Evolutionary conservation across 139 green algal genomes (phyloP), one percentile per base, ranked within the genome.

Genomic region (Zygnema cylindricum): DNA sequence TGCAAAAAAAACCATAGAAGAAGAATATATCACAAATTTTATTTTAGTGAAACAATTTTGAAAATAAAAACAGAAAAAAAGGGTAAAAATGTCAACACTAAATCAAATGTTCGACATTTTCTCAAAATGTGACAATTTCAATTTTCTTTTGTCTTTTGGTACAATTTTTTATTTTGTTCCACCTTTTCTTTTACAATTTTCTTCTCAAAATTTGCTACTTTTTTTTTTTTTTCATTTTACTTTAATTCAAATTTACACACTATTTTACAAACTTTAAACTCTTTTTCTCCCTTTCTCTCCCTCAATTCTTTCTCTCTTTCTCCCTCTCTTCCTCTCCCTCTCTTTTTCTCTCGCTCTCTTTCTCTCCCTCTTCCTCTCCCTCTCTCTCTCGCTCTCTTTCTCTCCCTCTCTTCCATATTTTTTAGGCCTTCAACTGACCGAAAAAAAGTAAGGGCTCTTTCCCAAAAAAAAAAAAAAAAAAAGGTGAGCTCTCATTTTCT

Each of bases 161-260:
- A 78, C 86, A 40, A 90, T 77, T 54, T 33, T 38, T 23, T 78
- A 77, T n/a, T 54, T 78, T 23, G 83, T 90, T 78, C 81, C 82
- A 21, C 33, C 40, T 25, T 79, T 35, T 23, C 43, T 88, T 55
- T 38, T 89, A 41, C 32, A 36, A 21, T 38, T 90, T 76, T 77
- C 86, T 40, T 7, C 38, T 30, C 78, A 25, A 89, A 1, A 89
- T 88, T 32, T 75, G 25, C 76, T 89, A 76, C 40, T 89, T 89
- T 11, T 40, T 43, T 63, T 71, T 32, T 30, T 89, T 77, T 40
- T 76, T 77, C 63, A 63, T 77, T 89, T 7, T 89, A 30, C 85
- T 25, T 85, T 7, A 16, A 16, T 16, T 49, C 40, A 49, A 16
- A 79, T 49, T 49, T 79, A 16, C 11, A 57, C 3, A 16, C n/a